Evolutionary conservation across 2,329 filamentous ascomycete genomes (phyloP).

Genomic region (Fonsecaea nubica): DNA sequence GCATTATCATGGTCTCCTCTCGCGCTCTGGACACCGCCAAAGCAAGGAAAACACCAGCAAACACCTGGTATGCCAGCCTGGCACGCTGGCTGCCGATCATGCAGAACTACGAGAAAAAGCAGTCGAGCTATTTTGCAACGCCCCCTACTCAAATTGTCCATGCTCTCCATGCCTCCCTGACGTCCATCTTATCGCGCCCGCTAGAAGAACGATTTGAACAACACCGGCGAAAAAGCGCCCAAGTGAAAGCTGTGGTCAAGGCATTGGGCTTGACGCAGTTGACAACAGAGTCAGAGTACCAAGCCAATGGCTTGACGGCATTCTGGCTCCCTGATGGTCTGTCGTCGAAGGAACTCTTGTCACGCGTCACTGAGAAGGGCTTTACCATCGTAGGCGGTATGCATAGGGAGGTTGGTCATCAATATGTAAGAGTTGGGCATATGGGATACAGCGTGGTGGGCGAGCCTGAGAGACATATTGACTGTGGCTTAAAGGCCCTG

Average conservation of each 20-base stretch:
- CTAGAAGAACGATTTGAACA: constrained; percentile 80
- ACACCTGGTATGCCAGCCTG: constrained; percentile 94
- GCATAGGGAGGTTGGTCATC: constrained; percentile 90
- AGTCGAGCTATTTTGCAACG: constrained; percentile 96
- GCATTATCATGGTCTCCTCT: constrained; percentile 90
- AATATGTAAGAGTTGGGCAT: constrained; percentile 94
- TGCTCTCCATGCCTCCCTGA: constrained; percentile 86
- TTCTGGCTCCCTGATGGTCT: constrained; percentile 89
- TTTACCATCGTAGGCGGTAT: constrained; percentile 93
- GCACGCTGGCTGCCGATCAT: constrained; percentile 98
- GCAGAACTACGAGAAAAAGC: constrained; percentile 97
- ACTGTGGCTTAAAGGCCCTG: constrained; percentile 79
- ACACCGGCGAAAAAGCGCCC: constrained; percentile 79
- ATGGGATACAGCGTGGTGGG: constrained; percentile 95
- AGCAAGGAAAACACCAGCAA: constrained; percentile 77
- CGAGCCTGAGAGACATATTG: constrained; percentile 77
- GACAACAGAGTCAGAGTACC: constrained; percentile 81
- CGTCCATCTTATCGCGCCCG: constrained; percentile 79
- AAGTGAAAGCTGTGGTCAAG: constrained; percentile 80
- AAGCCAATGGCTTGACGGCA: constrained; percentile 96
- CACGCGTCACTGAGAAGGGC: constrained; percentile 80
- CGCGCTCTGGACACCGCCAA: constrained; percentile 82
- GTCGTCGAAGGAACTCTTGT: constrained; percentile 78
- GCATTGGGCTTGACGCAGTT: constrained; percentile 86
- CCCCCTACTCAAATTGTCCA: constrained; percentile 92